Conservation (phyloP, 179 eudicot species). For the Sideroxylon spinosum region DNA sequence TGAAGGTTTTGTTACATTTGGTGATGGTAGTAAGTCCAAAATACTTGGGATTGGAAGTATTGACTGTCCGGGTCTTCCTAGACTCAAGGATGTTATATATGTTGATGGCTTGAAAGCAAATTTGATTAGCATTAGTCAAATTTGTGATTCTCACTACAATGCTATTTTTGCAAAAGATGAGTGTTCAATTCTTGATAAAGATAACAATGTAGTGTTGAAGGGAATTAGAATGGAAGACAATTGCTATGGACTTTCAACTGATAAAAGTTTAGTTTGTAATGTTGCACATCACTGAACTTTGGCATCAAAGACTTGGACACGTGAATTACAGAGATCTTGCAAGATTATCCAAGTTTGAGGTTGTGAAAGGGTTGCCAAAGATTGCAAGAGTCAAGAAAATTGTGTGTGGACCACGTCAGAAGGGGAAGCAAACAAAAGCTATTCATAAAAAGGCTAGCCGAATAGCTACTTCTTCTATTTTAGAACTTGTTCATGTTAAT, state of each 20-base stretch:
- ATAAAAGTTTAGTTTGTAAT: neutral
- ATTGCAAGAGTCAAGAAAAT: too few species aligned
- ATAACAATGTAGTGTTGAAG: neutral
- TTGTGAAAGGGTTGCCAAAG: too few species aligned
- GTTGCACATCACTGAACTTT: neutral
- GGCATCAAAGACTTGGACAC: neutral
- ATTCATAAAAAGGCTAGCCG: too few species aligned
- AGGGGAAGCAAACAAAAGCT: too few species aligned
- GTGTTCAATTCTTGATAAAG: neutral
- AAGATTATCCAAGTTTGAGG: too few species aligned
- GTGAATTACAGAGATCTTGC: neutral
- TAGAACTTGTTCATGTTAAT: too few species aligned
- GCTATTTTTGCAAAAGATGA: neutral
- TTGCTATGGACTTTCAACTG: neutral
- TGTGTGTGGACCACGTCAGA: too few species aligned
- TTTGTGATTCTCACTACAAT: too few species aligned
- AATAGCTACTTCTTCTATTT: too few species aligned
- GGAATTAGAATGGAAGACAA: neutral
- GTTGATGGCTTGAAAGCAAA: neutral
- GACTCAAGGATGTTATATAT: neutral
- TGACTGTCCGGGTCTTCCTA: neutral
- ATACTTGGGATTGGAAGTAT: neutral
- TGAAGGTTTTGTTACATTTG: neutral
- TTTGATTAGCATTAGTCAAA: neutral
- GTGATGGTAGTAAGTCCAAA: neutral